A percentile compares a stretch with the other conserved stretches of the same genome.
These are phyloP conservation scores for Epichloe gansuensis DNA, from an alignment of 2,329 filamentous ascomycete genomes.

Conservation along the genomic window DNA sequence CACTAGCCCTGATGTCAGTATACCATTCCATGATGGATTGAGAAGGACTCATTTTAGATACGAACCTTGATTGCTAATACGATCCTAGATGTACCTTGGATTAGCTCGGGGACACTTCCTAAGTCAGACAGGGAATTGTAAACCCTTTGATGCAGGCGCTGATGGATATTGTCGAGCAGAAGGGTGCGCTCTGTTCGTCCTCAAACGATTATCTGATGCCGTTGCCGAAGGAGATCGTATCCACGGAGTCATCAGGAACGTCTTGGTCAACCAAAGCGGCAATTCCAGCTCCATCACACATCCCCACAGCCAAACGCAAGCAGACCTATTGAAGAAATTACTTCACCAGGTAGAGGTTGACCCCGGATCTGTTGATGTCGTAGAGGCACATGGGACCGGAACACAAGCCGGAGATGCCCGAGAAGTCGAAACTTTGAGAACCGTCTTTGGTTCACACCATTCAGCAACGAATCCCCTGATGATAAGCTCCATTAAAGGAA, in stretches of 20 bases:
- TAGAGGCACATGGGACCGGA: slow-evolving; percentile 82
- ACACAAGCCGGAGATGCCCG: slow-evolving; percentile 73
- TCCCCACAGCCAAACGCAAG: slow-evolving; percentile 51
- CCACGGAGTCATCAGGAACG: slow-evolving; percentile 47
- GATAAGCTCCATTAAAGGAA: slow-evolving; percentile 40
- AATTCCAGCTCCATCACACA: slow-evolving; percentile 60
- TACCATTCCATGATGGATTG: background rate
- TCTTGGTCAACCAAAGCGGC: slow-evolving; percentile 59
- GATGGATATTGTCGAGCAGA: slow-evolving; percentile 44
- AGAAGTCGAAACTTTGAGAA: slow-evolving; percentile 62
- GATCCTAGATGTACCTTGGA: slow-evolving; percentile 33
- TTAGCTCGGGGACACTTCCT: slow-evolving; percentile 55
- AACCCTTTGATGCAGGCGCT: slow-evolving; percentile 40
- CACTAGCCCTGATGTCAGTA: slow-evolving; percentile 47
- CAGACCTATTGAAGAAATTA: slow-evolving; percentile 44
- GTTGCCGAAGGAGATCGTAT: slow-evolving; percentile 49
- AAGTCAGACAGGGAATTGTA: slow-evolving; percentile 14
- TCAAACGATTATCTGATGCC: slow-evolving; percentile 37
- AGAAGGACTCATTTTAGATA: no score
- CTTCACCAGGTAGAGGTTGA: slow-evolving; percentile 60
- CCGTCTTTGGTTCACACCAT: slow-evolving; percentile 26
- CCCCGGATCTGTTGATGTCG: slow-evolving; percentile 62
- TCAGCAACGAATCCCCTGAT: background rate
- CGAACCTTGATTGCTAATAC: no score
- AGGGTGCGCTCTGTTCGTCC: slow-evolving; percentile 31